Evolutionary conservation across 495 filamentous ascomycete genomes (phyloP).

Genomic region (Articulospora tetracladia): DNA sequence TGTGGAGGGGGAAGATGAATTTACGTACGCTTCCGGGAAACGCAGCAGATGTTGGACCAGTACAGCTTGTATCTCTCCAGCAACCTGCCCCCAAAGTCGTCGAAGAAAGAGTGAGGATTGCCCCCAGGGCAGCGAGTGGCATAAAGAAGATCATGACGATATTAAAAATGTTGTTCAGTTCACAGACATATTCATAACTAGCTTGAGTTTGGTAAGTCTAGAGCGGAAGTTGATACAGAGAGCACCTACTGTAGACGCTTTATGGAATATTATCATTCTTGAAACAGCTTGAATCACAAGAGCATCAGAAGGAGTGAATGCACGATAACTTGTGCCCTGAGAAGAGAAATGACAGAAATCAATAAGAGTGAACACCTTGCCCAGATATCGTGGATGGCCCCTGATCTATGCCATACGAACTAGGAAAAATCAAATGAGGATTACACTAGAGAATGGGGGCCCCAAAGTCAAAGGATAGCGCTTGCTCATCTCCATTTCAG

Average conservation of each 20-base stretch:
- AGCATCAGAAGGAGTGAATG: background rate
- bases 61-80: conserved; percentile 55
- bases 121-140: background rate
- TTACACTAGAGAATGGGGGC: too few relatives aligned
- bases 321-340: too few relatives aligned
- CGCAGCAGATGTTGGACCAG: conserved; percentile 40
- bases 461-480: too few relatives aligned
- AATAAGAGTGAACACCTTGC: background rate
- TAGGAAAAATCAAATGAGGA: too few relatives aligned
- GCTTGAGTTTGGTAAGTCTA: too few relatives aligned
- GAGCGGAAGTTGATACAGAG: too few relatives aligned
- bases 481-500: too few relatives aligned
- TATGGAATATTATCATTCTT: too few relatives aligned
- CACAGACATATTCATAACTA: too few relatives aligned
- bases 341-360: background rate
- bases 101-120: background rate
- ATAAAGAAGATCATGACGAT: conserved; percentile 9
- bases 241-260: too few relatives aligned
- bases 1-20: background rate
- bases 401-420: background rate
- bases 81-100: conserved; percentile 29
- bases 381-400: background rate
- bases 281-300: background rate
- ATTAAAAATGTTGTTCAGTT: too few relatives aligned
- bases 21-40: conserved; percentile 43